phyloP scores from a whole-genome alignment of 805 yeast genomes.

The Maudiozyma saulgeensis region DNA sequence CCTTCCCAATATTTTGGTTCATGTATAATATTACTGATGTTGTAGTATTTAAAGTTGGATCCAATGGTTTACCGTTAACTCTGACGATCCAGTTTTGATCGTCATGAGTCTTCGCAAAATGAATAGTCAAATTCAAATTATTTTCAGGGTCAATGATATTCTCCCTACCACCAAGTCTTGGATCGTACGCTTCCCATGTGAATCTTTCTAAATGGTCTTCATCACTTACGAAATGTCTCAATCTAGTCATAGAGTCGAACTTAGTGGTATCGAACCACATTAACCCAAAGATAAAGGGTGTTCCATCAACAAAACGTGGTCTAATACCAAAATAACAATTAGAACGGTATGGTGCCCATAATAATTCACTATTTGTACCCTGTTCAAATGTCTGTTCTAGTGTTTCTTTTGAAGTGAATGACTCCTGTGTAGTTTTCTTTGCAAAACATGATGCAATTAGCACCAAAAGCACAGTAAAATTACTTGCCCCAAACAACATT shows the following conservation, averaged over 20 bases:
- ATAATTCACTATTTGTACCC: slow-evolving; percentile 40
- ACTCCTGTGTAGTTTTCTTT: not conserved
- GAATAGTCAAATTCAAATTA: slow-evolving; percentile 53
- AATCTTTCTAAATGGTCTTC: slow-evolving; percentile 60
- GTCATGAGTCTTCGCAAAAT: slow-evolving; percentile 62
- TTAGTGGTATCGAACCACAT: slow-evolving; percentile 77
- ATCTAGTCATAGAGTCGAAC: slow-evolving; percentile 40
- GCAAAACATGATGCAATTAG: not conserved
- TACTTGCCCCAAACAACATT: not conserved
- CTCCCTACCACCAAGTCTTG: slow-evolving; percentile 79
- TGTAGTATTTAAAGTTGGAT: slow-evolving; percentile 38
- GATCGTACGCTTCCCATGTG: slow-evolving; percentile 84
- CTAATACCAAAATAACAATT: slow-evolving; percentile 78
- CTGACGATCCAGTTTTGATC: slow-evolving; percentile 77
- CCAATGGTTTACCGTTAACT: slow-evolving; percentile 54
- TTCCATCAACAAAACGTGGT: slow-evolving; percentile 41
- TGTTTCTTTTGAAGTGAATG: not conserved
- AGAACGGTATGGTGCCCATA: slow-evolving; percentile 93
- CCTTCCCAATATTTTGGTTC: slow-evolving; percentile 54
- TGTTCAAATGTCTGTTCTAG: slow-evolving; percentile 17
- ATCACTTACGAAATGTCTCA: slow-evolving; percentile 72
- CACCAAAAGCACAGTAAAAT: not conserved
- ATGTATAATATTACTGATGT: slow-evolving; percentile 70
- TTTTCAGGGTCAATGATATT: slow-evolving; percentile 57
- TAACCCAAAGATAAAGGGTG: slow-evolving; percentile 72